Conservation (phyloP, 768 basidiomycete genomes). For the Termitomyces sp. region DNA sequence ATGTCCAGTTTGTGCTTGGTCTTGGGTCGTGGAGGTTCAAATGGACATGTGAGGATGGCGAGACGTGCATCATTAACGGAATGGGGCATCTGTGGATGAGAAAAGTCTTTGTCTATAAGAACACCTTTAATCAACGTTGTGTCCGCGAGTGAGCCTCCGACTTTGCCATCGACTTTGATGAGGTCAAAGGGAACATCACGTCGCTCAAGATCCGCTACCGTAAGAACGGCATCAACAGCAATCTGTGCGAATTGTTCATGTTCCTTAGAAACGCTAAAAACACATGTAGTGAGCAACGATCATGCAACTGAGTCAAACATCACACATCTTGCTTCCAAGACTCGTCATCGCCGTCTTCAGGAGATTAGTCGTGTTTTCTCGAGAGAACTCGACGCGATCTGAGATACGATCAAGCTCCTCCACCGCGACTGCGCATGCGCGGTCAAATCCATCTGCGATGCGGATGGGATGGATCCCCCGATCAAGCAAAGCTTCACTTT, state of each 20-base stretch:
- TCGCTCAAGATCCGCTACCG: constrained; percentile 92
- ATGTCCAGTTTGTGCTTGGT: constrained; percentile 99
- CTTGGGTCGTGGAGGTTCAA: constrained; percentile 98
- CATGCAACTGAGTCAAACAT: constrained; percentile 5
- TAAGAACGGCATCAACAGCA: constrained; percentile 94
- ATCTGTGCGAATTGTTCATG: constrained; percentile 95
- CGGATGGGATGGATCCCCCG: constrained; percentile 99
- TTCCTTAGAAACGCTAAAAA: constrained; percentile 89
- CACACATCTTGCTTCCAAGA: constrained; percentile 96
- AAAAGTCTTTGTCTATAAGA: constrained; percentile 99
- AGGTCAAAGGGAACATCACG: constrained; percentile 96
- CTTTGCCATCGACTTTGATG: constrained; percentile 99
- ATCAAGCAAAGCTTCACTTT: constrained; percentile 95
- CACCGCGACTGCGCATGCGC: constrained; percentile 87
- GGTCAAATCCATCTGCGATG: constrained; percentile 98
- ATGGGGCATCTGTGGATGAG: constrained; percentile 96
- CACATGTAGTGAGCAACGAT: constrained; percentile 1
- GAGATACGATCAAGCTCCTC: constrained; percentile 88
- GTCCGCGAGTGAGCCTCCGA: constrained; percentile 95
- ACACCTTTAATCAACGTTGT: constrained; percentile 95
- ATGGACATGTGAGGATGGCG: constrained; percentile 97
- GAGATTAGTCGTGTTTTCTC: constrained; percentile 79
- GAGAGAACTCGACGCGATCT: constrained; percentile 84
- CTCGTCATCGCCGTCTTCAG: constrained; percentile 95
- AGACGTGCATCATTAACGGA: constrained; percentile 84